Percentiles rank a stretch among this genome's conserved stretches.
Evolutionary conservation across 495 filamentous ascomycete species (phyloP).

Genomic region (Penicillium samsonianum): DNA sequence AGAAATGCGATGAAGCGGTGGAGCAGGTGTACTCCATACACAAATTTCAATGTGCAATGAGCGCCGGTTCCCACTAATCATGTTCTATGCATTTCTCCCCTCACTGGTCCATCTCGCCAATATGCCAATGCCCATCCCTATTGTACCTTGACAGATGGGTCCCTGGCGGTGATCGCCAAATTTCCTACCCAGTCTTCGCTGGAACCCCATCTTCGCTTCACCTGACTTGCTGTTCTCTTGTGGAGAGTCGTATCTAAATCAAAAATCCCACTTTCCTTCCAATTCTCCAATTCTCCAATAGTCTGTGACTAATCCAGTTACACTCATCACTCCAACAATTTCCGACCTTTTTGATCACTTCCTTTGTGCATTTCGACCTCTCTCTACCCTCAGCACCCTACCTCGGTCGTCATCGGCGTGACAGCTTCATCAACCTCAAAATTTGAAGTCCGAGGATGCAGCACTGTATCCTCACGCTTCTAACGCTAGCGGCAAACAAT

Average conservation of each 20-base stretch:
- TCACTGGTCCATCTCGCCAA: slow-evolving; percentile 7
- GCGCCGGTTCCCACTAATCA: slow-evolving; percentile 18
- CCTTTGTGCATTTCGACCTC: not conserved
- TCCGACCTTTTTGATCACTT: slow-evolving; percentile 12
- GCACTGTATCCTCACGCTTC: slow-evolving; percentile 12
- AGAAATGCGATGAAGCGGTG: slow-evolving; percentile 19
- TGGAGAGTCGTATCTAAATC: slow-evolving; percentile 11
- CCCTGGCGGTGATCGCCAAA: slow-evolving; percentile 6
- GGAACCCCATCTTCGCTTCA: slow-evolving; percentile 9
- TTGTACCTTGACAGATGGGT: slow-evolving; percentile 18
- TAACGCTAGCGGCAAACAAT: slow-evolving; percentile 16
- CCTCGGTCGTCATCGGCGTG: not conserved
- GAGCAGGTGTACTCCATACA: slow-evolving; percentile 9
- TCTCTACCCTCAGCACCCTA: not conserved
- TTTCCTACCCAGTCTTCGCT: not conserved
- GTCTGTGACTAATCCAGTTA: not conserved
- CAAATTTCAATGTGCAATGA: slow-evolving; percentile 17
- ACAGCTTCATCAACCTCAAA: slow-evolving; percentile 28
- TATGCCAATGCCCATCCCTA: slow-evolving; percentile 11
- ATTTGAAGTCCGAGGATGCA: slow-evolving; percentile 26
- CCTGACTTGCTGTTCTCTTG: slow-evolving; percentile 11
- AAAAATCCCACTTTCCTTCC: slow-evolving; percentile 14
- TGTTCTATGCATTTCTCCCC: slow-evolving; percentile 19
- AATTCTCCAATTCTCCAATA: not conserved
- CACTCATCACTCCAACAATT: not conserved